Base-by-base conservation (phyloP, 129 eudicot species). In the Centella asiatica region DNA sequence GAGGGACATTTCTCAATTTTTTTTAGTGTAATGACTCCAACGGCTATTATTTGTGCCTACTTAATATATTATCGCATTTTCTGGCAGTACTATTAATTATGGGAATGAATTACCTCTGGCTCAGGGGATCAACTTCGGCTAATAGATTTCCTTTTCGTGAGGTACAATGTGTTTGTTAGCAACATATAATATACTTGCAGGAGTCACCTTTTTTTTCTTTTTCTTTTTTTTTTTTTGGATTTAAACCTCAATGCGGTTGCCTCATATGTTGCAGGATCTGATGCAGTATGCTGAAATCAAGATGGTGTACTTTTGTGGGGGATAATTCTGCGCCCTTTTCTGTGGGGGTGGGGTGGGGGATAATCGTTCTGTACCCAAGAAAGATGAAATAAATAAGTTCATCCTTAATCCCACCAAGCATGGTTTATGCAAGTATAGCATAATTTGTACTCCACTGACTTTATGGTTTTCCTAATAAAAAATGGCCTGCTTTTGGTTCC, bases 121-220 rank as follows among this genome's bases (percentile, higher is more conserved):
- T 15, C 97, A 90, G 45, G 97, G 97, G 68, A 90, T 90, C 71
- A 90, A 87, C 87, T 90, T 90, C 18, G 95, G 95, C 55, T 83
- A 80, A 81, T 20, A 44, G 28, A 42, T 65, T 5, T 39, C 34
- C 44, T 55, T 58, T 28, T 47, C 27, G 42, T 49, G 33, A 60
- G 36, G 66, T 66, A 58, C 27, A 34, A 4, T 29, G 23, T 29
- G 49, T 23, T 18, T 10, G 42, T 46, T 18, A 46, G 20, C n/a
- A 28, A 34, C 44, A 0, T 14, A 25, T 57, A 58, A 0, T 14
- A 25, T 57, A 58, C 19, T 58, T 58, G 46, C 47, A 6, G 33
- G 4, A 42, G 47, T 0, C 15, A 12, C 47, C 15, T 42, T 42
- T 13, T 37, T 37, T 6, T 37, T n/a, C 47, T 42, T 42, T 42